These are phyloP conservation scores for Clarkia xantiana DNA, from an alignment of 345 rosid genomes.

Conservation along the genomic window DNA sequence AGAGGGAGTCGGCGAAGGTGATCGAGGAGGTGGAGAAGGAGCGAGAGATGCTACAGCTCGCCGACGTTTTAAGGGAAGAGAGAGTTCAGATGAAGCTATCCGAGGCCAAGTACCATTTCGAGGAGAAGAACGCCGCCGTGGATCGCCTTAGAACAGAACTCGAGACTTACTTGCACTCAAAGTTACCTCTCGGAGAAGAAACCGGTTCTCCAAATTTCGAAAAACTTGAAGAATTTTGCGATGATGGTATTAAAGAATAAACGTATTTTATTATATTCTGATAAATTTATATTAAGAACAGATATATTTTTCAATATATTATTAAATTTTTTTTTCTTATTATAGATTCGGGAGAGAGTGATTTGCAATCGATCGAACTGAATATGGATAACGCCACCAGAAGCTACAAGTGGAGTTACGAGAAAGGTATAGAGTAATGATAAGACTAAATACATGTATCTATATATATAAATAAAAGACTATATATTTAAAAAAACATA, in stretches of 20 bases:
- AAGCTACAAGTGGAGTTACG: conserved; percentile 79
- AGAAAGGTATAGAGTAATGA: too few relatives aligned
- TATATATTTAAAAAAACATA: too few relatives aligned
- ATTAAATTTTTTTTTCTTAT: too few relatives aligned
- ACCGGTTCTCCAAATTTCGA: conserved; percentile 19
- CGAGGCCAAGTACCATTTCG: conserved; percentile 70
- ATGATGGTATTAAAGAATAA: too few relatives aligned
- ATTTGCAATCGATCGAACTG: conserved; percentile 83
- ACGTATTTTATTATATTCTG: too few relatives aligned
- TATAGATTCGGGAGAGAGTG: conserved; percentile 69
- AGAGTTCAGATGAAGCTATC: conserved; percentile 93
- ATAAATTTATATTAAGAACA: too few relatives aligned
- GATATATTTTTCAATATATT: too few relatives aligned
- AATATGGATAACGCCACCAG: conserved; percentile 54
- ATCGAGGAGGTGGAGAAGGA: conserved; percentile 80
- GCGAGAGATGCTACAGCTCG: conserved; percentile 89
- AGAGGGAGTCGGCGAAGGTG: conserved; percentile 43
- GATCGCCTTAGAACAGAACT: conserved; percentile 55
- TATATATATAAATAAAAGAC: too few relatives aligned
- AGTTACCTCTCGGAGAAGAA: conserved; percentile 14
- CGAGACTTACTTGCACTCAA: conserved; percentile 33
- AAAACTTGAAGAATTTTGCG: too few relatives aligned
- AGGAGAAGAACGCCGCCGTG: conserved; percentile 76
- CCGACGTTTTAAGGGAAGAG: conserved; percentile 86
- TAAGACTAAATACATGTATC: too few relatives aligned